These are phyloP conservation scores for Cryptomeria japonica DNA, from an alignment of 75 land plant species.

Conservation along the genomic window DNA sequence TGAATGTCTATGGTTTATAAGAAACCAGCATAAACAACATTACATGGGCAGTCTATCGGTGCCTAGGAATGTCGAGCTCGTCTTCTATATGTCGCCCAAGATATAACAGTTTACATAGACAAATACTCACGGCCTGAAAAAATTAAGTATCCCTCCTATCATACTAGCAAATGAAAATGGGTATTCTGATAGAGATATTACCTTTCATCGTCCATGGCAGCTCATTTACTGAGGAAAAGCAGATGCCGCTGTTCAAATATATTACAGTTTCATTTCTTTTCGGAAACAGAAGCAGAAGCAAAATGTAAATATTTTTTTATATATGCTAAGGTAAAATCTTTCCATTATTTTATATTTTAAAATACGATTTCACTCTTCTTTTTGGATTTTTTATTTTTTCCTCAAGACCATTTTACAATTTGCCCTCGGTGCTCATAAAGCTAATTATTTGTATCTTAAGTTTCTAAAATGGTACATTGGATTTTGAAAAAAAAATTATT, in stretches of 20 bases:
- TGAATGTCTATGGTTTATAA: neutral
- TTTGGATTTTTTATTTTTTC: too few relatives aligned
- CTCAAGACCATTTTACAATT: too few relatives aligned
- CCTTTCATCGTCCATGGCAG: conserved; percentile 7
- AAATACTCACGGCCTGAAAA: neutral
- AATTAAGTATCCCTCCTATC: neutral
- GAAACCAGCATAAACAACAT: neutral
- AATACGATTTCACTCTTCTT: too few relatives aligned
- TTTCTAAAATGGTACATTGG: too few relatives aligned
- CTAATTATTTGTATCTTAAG: too few relatives aligned
- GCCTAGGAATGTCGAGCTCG: neutral
- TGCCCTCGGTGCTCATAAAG: too few relatives aligned
- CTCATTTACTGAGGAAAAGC: neutral
- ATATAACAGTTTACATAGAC: neutral
- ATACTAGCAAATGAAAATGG: neutral
- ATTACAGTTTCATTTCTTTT: neutral
- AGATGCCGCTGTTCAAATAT: neutral
- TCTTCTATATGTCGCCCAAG: neutral
- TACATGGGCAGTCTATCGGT: neutral
- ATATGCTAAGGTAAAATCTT: too few relatives aligned
- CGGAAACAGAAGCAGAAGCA: too few relatives aligned
- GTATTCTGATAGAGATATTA: neutral
- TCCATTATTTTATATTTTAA: too few relatives aligned
- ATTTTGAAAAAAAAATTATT: too few relatives aligned
- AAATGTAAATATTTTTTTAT: too few relatives aligned